A percentile compares a stretch with the other conserved stretches of the same genome.
phyloP scores from a whole-genome alignment of 345 rosid genomes.

The Eucalyptus marginata region DNA sequence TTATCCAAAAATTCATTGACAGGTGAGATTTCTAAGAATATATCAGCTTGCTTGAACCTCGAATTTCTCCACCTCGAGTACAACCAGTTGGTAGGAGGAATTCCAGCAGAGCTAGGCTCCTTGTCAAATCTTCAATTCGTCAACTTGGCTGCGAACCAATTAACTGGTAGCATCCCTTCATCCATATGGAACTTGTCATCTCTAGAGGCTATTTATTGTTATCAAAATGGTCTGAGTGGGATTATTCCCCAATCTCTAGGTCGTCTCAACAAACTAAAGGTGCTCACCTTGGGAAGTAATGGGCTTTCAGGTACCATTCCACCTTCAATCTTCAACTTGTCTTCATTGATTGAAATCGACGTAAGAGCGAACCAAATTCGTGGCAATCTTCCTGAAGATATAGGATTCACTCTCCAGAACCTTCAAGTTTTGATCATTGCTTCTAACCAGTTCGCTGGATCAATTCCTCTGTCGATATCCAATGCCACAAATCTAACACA shows the following conservation, averaged over 20 bases:
- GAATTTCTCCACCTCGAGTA: not conserved
- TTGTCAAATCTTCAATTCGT: not conserved
- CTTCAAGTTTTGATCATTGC: not conserved
- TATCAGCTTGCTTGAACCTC: not conserved
- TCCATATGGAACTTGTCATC: not conserved
- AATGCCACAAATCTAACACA: not conserved
- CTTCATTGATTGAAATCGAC: not conserved
- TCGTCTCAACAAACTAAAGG: not conserved
- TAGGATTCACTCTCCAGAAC: conserved; percentile 2
- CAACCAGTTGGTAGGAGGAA: not conserved
- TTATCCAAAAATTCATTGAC: not conserved
- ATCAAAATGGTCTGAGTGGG: not conserved
- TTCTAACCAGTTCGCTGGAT: not conserved
- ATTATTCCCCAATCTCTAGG: not conserved
- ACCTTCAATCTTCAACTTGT: conserved; percentile 10
- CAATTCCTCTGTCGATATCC: not conserved
- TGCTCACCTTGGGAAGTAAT: not conserved
- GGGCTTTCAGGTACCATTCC: conserved; percentile 9
- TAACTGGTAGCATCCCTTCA: not conserved
- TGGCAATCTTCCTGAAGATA: conserved; percentile 7
- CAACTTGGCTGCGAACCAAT: not conserved
- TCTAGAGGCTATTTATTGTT: not conserved
- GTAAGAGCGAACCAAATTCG: not conserved
- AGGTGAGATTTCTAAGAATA: not conserved
- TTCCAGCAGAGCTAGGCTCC: not conserved